phyloP scores from a whole-genome alignment of 768 basidiomycete genomes.

The Termitomyces sp. region DNA sequence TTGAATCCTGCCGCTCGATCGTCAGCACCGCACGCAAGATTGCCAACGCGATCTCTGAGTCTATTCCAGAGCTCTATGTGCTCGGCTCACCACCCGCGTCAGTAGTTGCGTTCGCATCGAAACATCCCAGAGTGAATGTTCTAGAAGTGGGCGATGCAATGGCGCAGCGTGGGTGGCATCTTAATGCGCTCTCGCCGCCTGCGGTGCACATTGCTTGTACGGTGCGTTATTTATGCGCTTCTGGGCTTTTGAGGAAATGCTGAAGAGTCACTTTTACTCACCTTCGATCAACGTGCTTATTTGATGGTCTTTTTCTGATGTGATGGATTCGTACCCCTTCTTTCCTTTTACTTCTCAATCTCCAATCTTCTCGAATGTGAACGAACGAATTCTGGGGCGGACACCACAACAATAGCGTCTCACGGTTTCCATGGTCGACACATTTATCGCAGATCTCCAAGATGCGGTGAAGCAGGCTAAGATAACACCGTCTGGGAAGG shows the following conservation, averaged over 20 bases:
- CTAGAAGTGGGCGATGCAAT: constrained; percentile 90
- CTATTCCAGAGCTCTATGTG: constrained; percentile 82
- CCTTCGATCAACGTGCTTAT: background rate
- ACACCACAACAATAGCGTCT: constrained; percentile 48
- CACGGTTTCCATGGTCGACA: constrained; percentile 73
- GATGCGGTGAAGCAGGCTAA: constrained; percentile 73
- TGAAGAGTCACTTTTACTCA: constrained; percentile 6
- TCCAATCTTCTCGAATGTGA: background rate
- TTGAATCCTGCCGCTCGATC: constrained; percentile 79
- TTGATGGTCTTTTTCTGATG: background rate
- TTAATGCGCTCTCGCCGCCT: constrained; percentile 81
- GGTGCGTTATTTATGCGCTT: constrained; percentile 39
- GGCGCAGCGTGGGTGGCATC: constrained; percentile 84
- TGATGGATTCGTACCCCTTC: background rate
- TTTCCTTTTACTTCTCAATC: background rate
- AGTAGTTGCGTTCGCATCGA: constrained; percentile 84
- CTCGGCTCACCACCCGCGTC: constrained; percentile 89
- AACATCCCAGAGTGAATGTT: constrained; percentile 60
- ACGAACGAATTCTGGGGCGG: background rate
- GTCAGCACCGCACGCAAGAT: constrained; percentile 72
- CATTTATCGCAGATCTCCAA: constrained; percentile 82
- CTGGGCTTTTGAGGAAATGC: background rate
- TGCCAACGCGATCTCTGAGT: constrained; percentile 56
- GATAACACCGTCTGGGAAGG: constrained; percentile 59
- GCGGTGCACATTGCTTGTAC: constrained; percentile 95